Conservation (phyloP, 768 basidiomycete species). For the Galerina marginata region DNA sequence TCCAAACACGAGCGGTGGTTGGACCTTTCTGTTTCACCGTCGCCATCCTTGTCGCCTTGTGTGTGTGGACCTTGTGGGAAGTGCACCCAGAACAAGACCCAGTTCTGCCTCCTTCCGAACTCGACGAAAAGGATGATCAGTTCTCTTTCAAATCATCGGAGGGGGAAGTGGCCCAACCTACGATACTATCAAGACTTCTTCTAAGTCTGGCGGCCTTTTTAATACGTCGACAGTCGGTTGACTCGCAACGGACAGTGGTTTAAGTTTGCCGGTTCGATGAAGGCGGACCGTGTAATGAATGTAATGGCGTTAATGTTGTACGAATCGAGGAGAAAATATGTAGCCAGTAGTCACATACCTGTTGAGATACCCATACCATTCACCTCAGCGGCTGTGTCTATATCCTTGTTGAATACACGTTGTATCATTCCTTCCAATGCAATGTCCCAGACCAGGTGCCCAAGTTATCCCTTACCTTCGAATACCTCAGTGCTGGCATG, state of each 20-base stretch:
- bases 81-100: background rate
- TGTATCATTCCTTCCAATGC: too few species aligned
- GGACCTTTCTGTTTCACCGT: conserved; percentile 2
- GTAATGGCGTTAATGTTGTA: too few species aligned
- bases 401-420: too few species aligned
- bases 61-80: conserved; percentile 50
- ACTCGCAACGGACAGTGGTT: background rate
- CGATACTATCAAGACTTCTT: background rate
- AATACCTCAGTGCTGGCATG: too few species aligned
- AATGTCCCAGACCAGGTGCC: too few species aligned
- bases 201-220: background rate
- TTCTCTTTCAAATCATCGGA: background rate
- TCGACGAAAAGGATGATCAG: background rate
- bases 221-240: background rate
- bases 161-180: background rate
- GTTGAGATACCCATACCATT: too few species aligned
- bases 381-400: too few species aligned
- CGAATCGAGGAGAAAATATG: too few species aligned
- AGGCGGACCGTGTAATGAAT: too few species aligned
- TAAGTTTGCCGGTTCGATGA: background rate
- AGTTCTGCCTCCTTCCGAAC: background rate
- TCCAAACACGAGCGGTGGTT: conserved; percentile 15
- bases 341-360: too few species aligned
- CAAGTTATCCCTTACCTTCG: too few species aligned
- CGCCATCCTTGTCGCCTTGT: conserved; percentile 44